Base-by-base conservation (phyloP, 2,329 filamentous ascomycete species). In the Aspergillus hiratsukae region DNA sequence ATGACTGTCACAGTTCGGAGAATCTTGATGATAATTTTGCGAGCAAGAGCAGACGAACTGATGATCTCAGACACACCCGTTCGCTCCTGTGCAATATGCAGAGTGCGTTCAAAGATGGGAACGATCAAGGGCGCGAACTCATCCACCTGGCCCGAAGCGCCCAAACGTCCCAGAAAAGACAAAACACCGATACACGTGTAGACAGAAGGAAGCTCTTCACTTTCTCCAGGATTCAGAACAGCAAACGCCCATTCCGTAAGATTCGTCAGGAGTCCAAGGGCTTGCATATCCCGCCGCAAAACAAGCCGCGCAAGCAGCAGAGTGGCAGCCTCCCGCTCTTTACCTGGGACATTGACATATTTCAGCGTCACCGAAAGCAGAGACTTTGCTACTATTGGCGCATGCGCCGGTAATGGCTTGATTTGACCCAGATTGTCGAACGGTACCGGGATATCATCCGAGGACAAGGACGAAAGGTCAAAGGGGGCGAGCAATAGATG, bases 291-390 rank as follows among this genome's bases (percentile, higher is more conserved):
- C 49, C 84, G 85, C 17, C 94, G 84, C 70, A 92, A 85, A n/a
- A 87, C 84, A 48, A 97, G 79, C 48, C 91, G 84, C 19, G 96
- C 89, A 7, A 99, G 79, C 25, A 97, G 79, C 2, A 84, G 81
- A 57, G 88, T 91, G n/a, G 94, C 92, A 9, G 91, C 91, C 72
- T 94, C 90, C 56, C 90, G 85, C 69, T 97, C 93, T 66, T 96
- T 97, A 0, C 92, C 91, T 0, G 93, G 82, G 0, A 83, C 85
- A 5, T 83, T 78, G 17, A 97, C 81, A 67, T 91, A 90, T 55
- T 83, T 81, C 53, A 91, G 76, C 6, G 87, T 89, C 27, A 96
- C 72, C 0, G 85, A 83, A 4, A 96, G 77, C 9, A 94, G 78
- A 14, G 90, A 83, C 5, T 83, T 76, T 0, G 90, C 83, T 55